Percentiles rank a stretch among this genome's conserved stretches.
These are phyloP conservation scores for Casaregolazyma lundiana DNA, from an alignment of 1,139 yeast genomes.

Conservation along the genomic window DNA sequence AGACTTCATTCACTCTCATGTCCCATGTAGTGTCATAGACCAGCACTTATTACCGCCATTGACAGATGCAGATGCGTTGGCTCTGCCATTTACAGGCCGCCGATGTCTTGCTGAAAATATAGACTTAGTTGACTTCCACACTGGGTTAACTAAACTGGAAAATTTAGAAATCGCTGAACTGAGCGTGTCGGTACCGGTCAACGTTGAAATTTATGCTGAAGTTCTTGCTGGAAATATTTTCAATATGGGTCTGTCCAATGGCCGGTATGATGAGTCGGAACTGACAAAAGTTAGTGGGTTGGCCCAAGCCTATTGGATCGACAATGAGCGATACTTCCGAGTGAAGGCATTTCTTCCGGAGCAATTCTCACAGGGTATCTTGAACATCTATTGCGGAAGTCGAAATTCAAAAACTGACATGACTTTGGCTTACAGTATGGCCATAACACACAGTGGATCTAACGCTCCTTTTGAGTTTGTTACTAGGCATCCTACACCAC, in stretches of 20 bases:
- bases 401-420: constrained; percentile 58
- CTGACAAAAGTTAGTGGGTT: constrained; percentile 47
- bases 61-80: constrained; percentile 70
- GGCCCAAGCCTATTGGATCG: constrained; percentile 71
- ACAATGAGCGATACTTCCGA: constrained; percentile 61
- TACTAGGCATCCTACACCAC: constrained; percentile 66
- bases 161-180: constrained; percentile 78
- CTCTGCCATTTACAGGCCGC: constrained; percentile 81
- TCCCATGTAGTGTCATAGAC: constrained; percentile 70
- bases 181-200: constrained; percentile 64
- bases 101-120: constrained; percentile 62
- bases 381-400: constrained; percentile 70
- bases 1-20: constrained; percentile 74
- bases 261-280: constrained; percentile 14
- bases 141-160: constrained; percentile 65
- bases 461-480: constrained; percentile 61
- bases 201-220: constrained; percentile 61
- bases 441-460: constrained; percentile 69
- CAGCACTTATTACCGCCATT: constrained; percentile 86
- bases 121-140: constrained; percentile 62
- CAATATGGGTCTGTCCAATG: constrained; percentile 16
- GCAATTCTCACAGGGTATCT: constrained; percentile 59
- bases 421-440: constrained; percentile 66
- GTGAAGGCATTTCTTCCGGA: constrained; percentile 79
- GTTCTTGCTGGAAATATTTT: constrained; percentile 33